These are phyloP conservation scores for Prunus yedoensis DNA, from an alignment of 331 rosid genomes.

Conservation along the genomic window DNA sequence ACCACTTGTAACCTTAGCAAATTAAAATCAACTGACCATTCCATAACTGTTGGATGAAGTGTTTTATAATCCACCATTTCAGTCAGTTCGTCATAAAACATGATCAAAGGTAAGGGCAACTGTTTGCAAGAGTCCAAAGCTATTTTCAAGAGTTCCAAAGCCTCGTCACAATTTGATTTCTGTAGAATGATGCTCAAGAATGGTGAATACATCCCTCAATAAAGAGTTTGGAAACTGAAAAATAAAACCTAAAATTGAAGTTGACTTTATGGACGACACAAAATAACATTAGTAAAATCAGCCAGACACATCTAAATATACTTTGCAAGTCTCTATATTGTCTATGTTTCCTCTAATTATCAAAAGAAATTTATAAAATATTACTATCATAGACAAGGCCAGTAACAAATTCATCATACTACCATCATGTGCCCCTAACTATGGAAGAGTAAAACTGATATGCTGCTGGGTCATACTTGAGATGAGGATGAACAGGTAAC, in stretches of 20 bases:
- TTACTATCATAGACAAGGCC: background rate
- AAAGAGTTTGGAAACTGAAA: slow-evolving; percentile 6
- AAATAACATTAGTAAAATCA: background rate
- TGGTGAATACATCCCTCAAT: slow-evolving; percentile 12
- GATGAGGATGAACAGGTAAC: slow-evolving; percentile 20
- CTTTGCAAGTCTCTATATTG: background rate
- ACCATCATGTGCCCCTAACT: background rate
- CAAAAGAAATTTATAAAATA: background rate
- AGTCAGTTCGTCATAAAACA: slow-evolving; percentile 45
- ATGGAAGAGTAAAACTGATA: slow-evolving; percentile 1
- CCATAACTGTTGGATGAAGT: slow-evolving; percentile 37
- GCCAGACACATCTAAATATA: background rate
- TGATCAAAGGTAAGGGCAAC: slow-evolving; percentile 34
- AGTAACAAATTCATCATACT: background rate
- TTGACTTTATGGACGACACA: background rate
- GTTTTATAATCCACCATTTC: slow-evolving; percentile 23
- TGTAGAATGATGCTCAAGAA: slow-evolving; percentile 12
- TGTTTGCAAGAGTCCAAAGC: slow-evolving; percentile 46
- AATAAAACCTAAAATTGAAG: background rate
- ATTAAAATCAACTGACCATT: slow-evolving; percentile 31
- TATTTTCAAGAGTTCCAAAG: slow-evolving; percentile 41
- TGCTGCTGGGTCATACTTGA: slow-evolving; percentile 21
- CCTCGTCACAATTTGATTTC: slow-evolving; percentile 45
- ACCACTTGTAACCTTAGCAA: background rate
- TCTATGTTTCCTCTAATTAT: background rate